phyloP scores from a whole-genome alignment of 495 filamentous ascomycete species.

The Chlorociboria aeruginascens region DNA sequence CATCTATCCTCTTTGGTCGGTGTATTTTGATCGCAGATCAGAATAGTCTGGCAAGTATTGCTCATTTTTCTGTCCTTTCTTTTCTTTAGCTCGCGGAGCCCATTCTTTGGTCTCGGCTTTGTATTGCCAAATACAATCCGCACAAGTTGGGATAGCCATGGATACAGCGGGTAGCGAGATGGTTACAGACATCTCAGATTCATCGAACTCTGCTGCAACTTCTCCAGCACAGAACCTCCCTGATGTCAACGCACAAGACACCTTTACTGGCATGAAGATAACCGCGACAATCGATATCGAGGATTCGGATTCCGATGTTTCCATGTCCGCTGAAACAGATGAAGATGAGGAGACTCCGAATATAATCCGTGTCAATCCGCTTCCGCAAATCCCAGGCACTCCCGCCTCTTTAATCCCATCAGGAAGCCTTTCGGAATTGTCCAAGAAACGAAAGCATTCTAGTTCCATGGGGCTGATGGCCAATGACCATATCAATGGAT shows the following conservation, averaged over 20 bases:
- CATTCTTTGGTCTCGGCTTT: neutral
- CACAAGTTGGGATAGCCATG: neutral
- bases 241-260: neutral
- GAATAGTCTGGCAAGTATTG: slow-evolving; percentile 3
- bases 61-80: slow-evolving; percentile 10
- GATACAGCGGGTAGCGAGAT: slow-evolving; percentile 7
- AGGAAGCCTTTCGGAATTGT: neutral
- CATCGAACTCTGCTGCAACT: slow-evolving; percentile 12
- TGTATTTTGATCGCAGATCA: slow-evolving; percentile 15
- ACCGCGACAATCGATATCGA: slow-evolving; percentile 2
- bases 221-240: slow-evolving; percentile 5
- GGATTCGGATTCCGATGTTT: slow-evolving; percentile 19
- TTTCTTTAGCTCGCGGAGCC: neutral
- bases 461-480: slow-evolving; percentile 3
- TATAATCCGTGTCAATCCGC: neutral
- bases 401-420: neutral
- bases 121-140: neutral
- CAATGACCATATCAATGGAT: slow-evolving; percentile 21
- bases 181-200: slow-evolving; percentile 2
- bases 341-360: slow-evolving; percentile 4
- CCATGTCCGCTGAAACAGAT: slow-evolving; percentile 18
- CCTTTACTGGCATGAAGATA: neutral
- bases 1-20: slow-evolving; percentile 9
- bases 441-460: slow-evolving; percentile 29
- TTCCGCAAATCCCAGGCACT: neutral